Evolutionary conservation across 2,329 filamentous ascomycete genomes (phyloP), one percentile per base, ranked within the genome.

Genomic region (Trichoderma afroharzianum): DNA sequence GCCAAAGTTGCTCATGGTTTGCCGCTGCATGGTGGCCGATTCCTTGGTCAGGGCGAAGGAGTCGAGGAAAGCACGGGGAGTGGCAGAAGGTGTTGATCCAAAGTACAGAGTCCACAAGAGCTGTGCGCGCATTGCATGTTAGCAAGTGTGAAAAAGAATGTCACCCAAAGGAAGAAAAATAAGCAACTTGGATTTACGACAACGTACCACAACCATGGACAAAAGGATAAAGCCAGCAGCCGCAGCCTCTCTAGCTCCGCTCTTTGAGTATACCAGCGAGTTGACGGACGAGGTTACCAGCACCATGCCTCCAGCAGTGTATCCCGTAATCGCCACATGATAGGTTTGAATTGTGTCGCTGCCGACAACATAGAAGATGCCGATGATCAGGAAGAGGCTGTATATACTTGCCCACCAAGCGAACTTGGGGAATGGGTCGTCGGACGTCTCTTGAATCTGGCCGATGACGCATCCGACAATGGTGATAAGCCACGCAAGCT

Each of bases 61-160:
- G 83, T 99, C 96, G 76, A 98, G 92, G 80, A 97, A 97, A 71
- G 93, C 91, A 77, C 95, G 93, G 74, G 95, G 93, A 69, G 91
- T 89, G 18, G 95, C 93, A 55, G 93, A 93, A 1, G 95, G 94
- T 21, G 94, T 92, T 2, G 95, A 97, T 77, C 96, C 96, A 78
- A 98, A 99, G 86, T 98, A 98, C 83, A 98, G 97, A 76, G 98
- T 97, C 96, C 96, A 99, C 72, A 98, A 89, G 77, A 97, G 93
- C 95, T 98, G 76, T 50, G 39, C 5, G 28, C 32, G 71, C 33
- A 15, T 14, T 26, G 26, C 6, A 39, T 69, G 36, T 70, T 61
- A 71, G 62, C 39, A 57, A 67, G 24, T 7, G 21, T 32, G 30
- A 59, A n/a, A 32, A 33, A 32, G 15, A 32, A 47, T 43, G 26